Percentiles rank a stretch among this genome's conserved stretches.
These are phyloP conservation scores for Hyaloscypha hepaticicola DNA, from an alignment of 495 filamentous ascomycete genomes.

Conservation along the genomic window DNA sequence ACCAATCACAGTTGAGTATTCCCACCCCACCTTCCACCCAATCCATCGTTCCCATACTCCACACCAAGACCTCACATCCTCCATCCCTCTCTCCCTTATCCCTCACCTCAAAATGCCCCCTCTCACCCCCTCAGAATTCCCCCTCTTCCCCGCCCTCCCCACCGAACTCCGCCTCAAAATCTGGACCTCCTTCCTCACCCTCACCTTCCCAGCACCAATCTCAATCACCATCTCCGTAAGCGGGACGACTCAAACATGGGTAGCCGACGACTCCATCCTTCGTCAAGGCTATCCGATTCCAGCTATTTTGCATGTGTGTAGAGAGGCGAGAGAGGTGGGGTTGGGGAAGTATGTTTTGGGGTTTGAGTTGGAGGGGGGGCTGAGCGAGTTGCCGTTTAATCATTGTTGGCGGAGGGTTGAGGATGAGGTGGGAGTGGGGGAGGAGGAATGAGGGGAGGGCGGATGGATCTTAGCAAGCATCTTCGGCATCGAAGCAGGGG, in stretches of 20 bases:
- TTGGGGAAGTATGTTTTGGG: not conserved
- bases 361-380: not conserved
- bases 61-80: too few relatives aligned
- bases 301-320: not conserved
- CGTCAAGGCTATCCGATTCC: not conserved
- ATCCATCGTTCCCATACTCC: too few relatives aligned
- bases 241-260: not conserved
- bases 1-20: too few relatives aligned
- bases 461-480: too few relatives aligned
- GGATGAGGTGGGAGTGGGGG: too few relatives aligned
- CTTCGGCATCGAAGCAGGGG: too few relatives aligned
- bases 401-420: conserved; percentile 1
- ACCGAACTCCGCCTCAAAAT: not conserved
- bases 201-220: not conserved
- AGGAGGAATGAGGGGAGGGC: too few relatives aligned
- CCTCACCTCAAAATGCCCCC: not conserved
- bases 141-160: not conserved
- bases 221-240: not conserved
- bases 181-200: not conserved
- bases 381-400: conserved; percentile 1
- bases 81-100: too few relatives aligned
- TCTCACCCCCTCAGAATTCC: not conserved
- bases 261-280: not conserved
- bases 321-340: not conserved
- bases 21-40: too few relatives aligned